These are phyloP conservation scores for Xylariaceae sp. DNA, from an alignment of 2,329 filamentous ascomycete species.

Conservation along the genomic window DNA sequence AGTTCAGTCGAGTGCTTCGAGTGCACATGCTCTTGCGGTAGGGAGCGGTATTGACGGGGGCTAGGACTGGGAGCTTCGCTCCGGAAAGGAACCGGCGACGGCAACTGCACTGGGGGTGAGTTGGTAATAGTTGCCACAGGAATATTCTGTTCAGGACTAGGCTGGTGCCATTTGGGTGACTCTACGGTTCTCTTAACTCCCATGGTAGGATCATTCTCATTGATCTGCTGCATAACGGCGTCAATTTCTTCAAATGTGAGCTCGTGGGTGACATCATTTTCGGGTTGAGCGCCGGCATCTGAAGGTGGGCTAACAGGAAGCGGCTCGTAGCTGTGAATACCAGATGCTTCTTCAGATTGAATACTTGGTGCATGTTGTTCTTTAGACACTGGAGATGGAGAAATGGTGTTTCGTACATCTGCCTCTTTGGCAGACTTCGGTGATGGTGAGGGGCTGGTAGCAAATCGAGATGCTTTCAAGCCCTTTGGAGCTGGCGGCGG, in stretches of 20 bases:
- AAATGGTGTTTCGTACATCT: conserved; percentile 53
- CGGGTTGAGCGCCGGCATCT: conserved; percentile 33
- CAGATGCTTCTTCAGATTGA: conserved; percentile 33
- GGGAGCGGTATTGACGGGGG: conserved; percentile 60
- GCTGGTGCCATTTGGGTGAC: conserved; percentile 54
- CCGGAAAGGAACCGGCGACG: conserved; percentile 58
- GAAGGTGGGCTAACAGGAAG: conserved; percentile 42
- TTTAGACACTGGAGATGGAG: conserved; percentile 47
- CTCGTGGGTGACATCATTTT: conserved; percentile 43
- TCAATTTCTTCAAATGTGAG: conserved; percentile 85
- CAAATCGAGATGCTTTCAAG: conserved; percentile 57
- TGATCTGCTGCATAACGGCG: conserved; percentile 87
- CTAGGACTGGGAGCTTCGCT: conserved; percentile 79
- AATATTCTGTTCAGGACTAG: conserved; percentile 49
- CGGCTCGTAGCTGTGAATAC: conserved; percentile 44
- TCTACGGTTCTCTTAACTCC: conserved; percentile 71
- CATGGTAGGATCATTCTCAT: conserved; percentile 74
- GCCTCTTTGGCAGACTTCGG: conserved; percentile 52
- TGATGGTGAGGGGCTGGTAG: conserved; percentile 48
- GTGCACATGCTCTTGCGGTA: conserved; percentile 55
- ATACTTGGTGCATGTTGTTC: conserved; percentile 11
- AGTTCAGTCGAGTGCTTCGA: conserved; percentile 60
- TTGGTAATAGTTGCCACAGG: conserved; percentile 49
- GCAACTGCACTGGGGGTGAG: conserved; percentile 61
- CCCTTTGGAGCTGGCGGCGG: conserved; percentile 47